Conservation (phyloP, 139 green algal species). For the Monoraphidium neglectum region DNA sequence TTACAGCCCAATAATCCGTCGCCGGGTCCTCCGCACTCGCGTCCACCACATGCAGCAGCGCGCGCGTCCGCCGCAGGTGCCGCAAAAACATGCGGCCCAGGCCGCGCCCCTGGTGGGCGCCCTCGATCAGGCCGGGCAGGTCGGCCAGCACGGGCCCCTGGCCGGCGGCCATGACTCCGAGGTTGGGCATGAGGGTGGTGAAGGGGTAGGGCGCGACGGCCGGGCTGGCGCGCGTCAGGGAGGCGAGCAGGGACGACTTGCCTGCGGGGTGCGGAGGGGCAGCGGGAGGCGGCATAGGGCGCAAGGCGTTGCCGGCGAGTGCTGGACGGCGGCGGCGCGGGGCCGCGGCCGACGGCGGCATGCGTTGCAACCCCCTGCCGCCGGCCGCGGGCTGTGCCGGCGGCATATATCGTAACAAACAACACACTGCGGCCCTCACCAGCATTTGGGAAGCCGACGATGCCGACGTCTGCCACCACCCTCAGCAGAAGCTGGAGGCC, state of each 20-base stretch:
- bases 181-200: constrained; percentile 95
- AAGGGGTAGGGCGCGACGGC: constrained; percentile 92
- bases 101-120: constrained; percentile 68
- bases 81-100: constrained; percentile 89
- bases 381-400: too few relatives aligned
- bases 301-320: too few relatives aligned
- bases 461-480: constrained; percentile 90
- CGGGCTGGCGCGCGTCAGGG: constrained; percentile 79
- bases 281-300: too few relatives aligned
- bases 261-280: constrained; percentile 35
- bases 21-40: constrained; percentile 61
- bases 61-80: constrained; percentile 75
- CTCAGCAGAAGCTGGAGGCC: constrained; percentile 78
- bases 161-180: constrained; percentile 71
- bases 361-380: too few relatives aligned
- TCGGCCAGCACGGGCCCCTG: constrained; percentile 67
- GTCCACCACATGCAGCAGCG: constrained; percentile 86
- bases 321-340: too few relatives aligned
- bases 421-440: constrained; percentile 36
- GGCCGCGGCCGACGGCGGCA: too few relatives aligned
- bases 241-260: constrained; percentile 73
- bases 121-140: constrained; percentile 89
- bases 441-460: constrained; percentile 96
- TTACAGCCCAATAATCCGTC: constrained; percentile 74
- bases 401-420: too few relatives aligned